Conservation (phyloP, 2,329 filamentous ascomycete species). For the Colletotrichum horii region DNA sequence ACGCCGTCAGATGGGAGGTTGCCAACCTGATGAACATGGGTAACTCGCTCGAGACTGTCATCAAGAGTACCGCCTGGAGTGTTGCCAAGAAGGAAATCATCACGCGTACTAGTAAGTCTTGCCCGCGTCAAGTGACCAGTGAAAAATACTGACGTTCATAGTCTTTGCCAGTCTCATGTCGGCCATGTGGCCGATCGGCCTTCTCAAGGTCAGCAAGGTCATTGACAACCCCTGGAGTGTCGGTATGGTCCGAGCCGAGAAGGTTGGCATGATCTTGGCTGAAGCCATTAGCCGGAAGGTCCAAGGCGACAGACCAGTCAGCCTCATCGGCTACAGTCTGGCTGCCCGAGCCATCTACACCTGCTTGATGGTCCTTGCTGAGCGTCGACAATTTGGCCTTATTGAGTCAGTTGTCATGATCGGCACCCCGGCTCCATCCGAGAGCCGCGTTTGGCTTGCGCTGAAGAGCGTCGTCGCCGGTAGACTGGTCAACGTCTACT, state of each 20-base stretch:
- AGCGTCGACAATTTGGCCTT: conserved; percentile 82
- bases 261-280: conserved; percentile 73
- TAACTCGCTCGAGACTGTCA: conserved; percentile 75
- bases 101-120: conserved; percentile 49
- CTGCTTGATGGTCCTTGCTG: conserved; percentile 80
- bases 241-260: conserved; percentile 77
- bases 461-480: conserved; percentile 82
- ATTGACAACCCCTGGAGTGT: conserved; percentile 84
- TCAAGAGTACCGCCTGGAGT: conserved; percentile 82
- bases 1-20: conserved; percentile 84
- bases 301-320: conserved; percentile 82
- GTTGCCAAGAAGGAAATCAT: conserved; percentile 62
- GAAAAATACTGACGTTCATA: conserved; percentile 26
- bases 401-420: conserved; percentile 87
- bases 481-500: conserved; percentile 89
- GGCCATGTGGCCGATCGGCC: conserved; percentile 64
- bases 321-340: conserved; percentile 81
- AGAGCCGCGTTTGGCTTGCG: conserved; percentile 74
- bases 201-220: conserved; percentile 73
- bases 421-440: conserved; percentile 79
- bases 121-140: background rate
- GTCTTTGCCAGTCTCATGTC: conserved; percentile 63
- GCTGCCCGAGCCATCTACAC: conserved; percentile 84
- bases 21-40: conserved; percentile 80
- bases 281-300: conserved; percentile 83